Percentiles rank a stretch among this genome's conserved stretches.
Conservation (phyloP, 768 basidiomycete species). For the Termitomyces sp. region DNA sequence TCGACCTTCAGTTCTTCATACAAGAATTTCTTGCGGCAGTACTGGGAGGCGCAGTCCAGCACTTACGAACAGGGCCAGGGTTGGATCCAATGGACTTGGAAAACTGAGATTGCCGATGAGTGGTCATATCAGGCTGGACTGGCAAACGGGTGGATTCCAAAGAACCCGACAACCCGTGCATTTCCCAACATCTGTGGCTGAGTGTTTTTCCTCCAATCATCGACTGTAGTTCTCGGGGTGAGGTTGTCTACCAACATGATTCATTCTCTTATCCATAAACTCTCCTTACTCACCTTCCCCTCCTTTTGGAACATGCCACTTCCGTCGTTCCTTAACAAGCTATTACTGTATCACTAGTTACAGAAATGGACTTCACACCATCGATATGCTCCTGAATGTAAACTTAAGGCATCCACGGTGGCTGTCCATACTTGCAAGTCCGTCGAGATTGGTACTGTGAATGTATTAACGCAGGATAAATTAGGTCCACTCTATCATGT, state of each 20-base stretch:
- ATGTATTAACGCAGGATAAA: no score
- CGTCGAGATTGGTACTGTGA: not conserved
- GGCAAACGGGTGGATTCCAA: slow-evolving; percentile 81
- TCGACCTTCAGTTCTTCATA: slow-evolving; percentile 72
- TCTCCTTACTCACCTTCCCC: slow-evolving; percentile 5
- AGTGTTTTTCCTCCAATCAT: not conserved
- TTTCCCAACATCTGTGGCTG: slow-evolving; percentile 68
- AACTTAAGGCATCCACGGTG: not conserved
- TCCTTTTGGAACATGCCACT: not conserved
- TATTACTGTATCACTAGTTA: not conserved
- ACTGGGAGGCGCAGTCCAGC: slow-evolving; percentile 83
- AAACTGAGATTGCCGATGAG: slow-evolving; percentile 79
- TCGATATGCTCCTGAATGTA: not conserved
- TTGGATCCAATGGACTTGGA: slow-evolving; percentile 87
- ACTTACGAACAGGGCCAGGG: slow-evolving; percentile 70
- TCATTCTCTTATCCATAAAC: not conserved
- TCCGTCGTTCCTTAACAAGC: slow-evolving; percentile 9
- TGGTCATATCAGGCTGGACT: slow-evolving; percentile 90
- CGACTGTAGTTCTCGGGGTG: not conserved
- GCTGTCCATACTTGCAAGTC: not conserved
- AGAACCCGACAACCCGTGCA: slow-evolving; percentile 41
- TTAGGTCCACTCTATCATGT: not conserved
- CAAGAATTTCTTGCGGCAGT: slow-evolving; percentile 79
- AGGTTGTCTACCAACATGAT: not conserved
- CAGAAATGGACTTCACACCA: not conserved